Base-by-base conservation (phyloP, 352 stramenopile species). In the Phytophthora capsici region DNA sequence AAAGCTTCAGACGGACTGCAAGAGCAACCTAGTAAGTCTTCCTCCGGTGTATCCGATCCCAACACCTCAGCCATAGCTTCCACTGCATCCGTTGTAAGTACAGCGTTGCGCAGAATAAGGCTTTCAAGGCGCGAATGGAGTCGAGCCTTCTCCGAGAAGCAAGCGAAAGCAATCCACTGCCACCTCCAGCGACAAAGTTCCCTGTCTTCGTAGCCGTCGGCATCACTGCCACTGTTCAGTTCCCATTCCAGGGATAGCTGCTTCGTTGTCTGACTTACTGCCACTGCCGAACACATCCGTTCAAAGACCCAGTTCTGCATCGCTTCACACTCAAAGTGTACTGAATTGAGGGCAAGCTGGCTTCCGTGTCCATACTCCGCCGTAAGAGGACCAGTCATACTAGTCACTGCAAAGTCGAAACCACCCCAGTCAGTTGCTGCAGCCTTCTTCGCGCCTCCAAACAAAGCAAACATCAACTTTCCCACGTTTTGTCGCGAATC, bases 121-220 rank as follows among this genome's bases (percentile, higher is more conserved):
- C 49, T 70, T 51, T 70, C 36, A 13, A 74, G 49, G 1, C 37
- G 40, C 14, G 66, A 74, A 37, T 66, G 49, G 9, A 74, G 60
- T 1, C 66, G 66, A 34, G 66, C 59, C 59, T 58, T 69, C 49
- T 74, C 59, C 25, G 66, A 74, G 23, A 70, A 74, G 20, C 59
- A 74, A 17, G 66, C 66, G 25, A 70, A 74, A 7, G 45, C 66
- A n/a, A n/a, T n/a, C n/a, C n/a, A n/a, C n/a, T n/a, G n/a, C n/a
- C n/a, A 74, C 25, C 47, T 70, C 66, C 66, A n/a, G n/a, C n/a
- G n/a, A n/a, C n/a, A n/a, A n/a, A n/a, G 34, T 14, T 6, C 40
- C 59, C 52, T 59, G 23, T 66, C 47, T 44, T 37, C 41, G 23
- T 57, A 46, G n/a, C 50, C 40, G 9, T 56, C 30, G 9, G 40